Evolutionary conservation across 2,329 filamentous ascomycete genomes (phyloP), one percentile per base, ranked within the genome.

Genomic region (Calonectria honghensis): DNA sequence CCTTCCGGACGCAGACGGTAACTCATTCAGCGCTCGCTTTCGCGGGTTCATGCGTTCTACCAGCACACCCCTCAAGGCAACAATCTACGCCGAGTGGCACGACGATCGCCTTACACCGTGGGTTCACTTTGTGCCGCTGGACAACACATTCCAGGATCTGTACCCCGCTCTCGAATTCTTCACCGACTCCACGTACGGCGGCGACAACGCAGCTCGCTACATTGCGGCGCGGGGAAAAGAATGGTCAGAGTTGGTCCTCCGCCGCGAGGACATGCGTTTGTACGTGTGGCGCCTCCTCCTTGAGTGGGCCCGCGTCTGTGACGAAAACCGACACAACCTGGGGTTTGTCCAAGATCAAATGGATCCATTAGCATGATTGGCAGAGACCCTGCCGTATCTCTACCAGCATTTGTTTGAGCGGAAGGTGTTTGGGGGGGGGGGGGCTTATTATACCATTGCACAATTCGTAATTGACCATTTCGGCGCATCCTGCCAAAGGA

Each of bases 1-100:
- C 79, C 87, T 95, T 1, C 90, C 92, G 0, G 93, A 95, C 80
- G 89, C 94, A 57, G 94, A 95, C 81, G 93, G 94, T n/a, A 91
- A 92, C 83, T 90, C 89, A 2, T 92, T 92, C 80, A 91, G 88
- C 70, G 91, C 90, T 5, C 88, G 92, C n/a, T 94, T 91, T 83
- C 88, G 90, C 61, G 89, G 88, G 0, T 93, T 95, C 78, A 85
- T 95, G 11, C 87, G 89, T 32, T 93, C 90, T 48, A 93, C 90
- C 1, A 92, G 90, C 59, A 83, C 94, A 41, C 92, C 92, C 1
- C 89, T 95, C 81, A 95, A 95, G 84, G 90, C 91, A 16, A 95
- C 93, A 4, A 88, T 95, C 54, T 95, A 94, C 81, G 86, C 90
- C 11, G 94, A 95, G 82, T 95, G 94, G 94, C 93, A 95, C 81